Evolutionary conservation across 768 basidiomycete species (phyloP).

Genomic region (Pisolithus microcarpus): DNA sequence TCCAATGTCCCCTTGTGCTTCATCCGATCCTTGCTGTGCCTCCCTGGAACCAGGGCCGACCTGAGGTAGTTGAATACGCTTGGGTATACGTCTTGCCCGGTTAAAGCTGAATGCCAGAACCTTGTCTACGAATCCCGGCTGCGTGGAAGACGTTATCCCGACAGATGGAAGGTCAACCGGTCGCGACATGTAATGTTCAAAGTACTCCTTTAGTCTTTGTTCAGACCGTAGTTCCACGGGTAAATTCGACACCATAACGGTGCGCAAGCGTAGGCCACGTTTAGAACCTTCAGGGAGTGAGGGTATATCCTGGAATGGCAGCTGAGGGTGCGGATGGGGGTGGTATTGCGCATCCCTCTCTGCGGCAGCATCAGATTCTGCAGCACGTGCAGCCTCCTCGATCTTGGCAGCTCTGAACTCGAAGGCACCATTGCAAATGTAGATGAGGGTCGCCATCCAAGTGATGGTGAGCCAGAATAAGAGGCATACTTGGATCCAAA

Average conservation of each 20-base stretch:
- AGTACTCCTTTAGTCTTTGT: conserved; percentile 72
- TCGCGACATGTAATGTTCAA: conserved; percentile 70
- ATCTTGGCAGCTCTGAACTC: conserved; percentile 53
- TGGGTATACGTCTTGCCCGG: conserved; percentile 43
- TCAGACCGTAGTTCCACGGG: conserved; percentile 69
- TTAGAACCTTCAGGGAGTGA: conserved; percentile 24
- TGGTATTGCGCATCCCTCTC: conserved; percentile 34
- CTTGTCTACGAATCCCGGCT: conserved; percentile 63
- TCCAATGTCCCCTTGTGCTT: not conserved
- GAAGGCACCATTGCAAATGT: conserved; percentile 66
- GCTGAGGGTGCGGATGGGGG: conserved; percentile 64
- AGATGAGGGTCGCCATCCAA: conserved; percentile 63
- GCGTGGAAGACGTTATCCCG: conserved; percentile 51
- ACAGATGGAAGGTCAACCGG: conserved; percentile 55
- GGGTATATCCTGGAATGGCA: conserved; percentile 45
- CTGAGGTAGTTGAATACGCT: conserved; percentile 25
- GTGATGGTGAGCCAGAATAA: conserved; percentile 64
- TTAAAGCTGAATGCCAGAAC: conserved; percentile 55
- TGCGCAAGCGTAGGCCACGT: conserved; percentile 59
- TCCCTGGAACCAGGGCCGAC: not conserved
- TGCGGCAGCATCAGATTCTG: conserved; percentile 27
- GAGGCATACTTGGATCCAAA: conserved; percentile 72
- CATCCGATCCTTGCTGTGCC: not conserved
- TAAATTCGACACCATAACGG: conserved; percentile 78
- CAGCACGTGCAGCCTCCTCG: conserved; percentile 28